Evolutionary conservation across 257 asterid species (phyloP).

Genomic region (Ligustrum vulgare): DNA sequence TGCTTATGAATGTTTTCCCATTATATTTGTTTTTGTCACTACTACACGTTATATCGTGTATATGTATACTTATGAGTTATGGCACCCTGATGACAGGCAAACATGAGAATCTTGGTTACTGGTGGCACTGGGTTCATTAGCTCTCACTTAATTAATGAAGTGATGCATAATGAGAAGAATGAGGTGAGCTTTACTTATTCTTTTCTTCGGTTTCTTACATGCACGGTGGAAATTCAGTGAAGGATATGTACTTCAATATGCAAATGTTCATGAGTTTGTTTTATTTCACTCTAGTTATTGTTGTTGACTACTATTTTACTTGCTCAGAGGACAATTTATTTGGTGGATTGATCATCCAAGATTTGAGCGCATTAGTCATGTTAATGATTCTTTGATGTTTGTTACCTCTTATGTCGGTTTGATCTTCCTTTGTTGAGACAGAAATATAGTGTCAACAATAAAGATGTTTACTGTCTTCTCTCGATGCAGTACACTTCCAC

Average conservation of each 20-base stretch:
- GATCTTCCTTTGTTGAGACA: background rate
- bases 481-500: background rate
- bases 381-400: conserved; percentile 19
- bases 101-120: conserved; percentile 58
- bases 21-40: background rate
- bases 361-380: conserved; percentile 56
- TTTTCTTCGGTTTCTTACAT: too few species aligned
- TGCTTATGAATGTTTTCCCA: background rate
- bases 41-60: background rate
- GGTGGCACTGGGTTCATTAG: conserved; percentile 62
- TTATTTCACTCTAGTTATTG: conserved; percentile 33
- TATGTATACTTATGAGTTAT: background rate
- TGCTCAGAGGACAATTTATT: conserved; percentile 51
- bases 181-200: too few species aligned
- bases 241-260: background rate
- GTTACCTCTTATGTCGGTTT: background rate
- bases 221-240: background rate
- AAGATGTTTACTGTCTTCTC: background rate
- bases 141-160: conserved; percentile 52
- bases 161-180: conserved; percentile 56
- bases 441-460: background rate
- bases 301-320: conserved; percentile 50
- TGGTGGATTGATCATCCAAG: conserved; percentile 59
- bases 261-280: background rate
- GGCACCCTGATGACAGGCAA: conserved; percentile 32